Percentiles rank a stretch among this genome's conserved stretches.
These are phyloP conservation scores for Mortierella claussenii DNA, from an alignment of 192 early-diverging fungal genomes.

Conservation along the genomic window DNA sequence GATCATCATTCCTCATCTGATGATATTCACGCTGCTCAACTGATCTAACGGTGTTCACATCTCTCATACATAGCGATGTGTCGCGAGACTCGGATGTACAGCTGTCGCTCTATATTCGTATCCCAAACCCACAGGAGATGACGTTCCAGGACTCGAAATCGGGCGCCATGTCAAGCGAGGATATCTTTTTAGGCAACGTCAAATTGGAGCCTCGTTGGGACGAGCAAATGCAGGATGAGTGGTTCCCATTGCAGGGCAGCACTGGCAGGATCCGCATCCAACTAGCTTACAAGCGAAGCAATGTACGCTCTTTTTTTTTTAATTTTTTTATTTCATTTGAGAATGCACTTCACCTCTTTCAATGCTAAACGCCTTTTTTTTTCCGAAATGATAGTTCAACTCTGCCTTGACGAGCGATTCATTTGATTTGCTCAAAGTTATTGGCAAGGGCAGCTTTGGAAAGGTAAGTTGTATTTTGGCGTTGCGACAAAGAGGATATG, in stretches of 20 bases:
- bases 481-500: too few species aligned
- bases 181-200: conserved; percentile 66
- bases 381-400: conserved; percentile 55
- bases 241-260: conserved; percentile 70
- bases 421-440: conserved; percentile 94
- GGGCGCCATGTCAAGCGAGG: conserved; percentile 51
- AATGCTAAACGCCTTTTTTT: background rate
- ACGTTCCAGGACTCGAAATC: conserved; percentile 41
- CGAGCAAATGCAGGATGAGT: conserved; percentile 69
- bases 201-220: conserved; percentile 63
- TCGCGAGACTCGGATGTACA: conserved; percentile 69
- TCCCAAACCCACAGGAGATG: conserved; percentile 48
- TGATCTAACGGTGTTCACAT: too few species aligned
- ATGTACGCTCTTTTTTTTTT: too few species aligned
- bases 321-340: too few species aligned
- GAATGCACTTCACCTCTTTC: too few species aligned
- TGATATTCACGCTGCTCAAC: too few species aligned
- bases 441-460: conserved; percentile 97
- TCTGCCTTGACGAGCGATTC: conserved; percentile 86
- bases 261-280: conserved; percentile 79
- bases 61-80: conserved; percentile 59
- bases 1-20: too few species aligned
- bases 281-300: conserved; percentile 75
- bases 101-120: conserved; percentile 68
- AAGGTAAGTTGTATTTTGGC: conserved; percentile 69